Evolutionary conservation across 176 grass and related monocot species (phyloP), one percentile per base, ranked within the genome.

Genomic region (Oryza coarctata): DNA sequence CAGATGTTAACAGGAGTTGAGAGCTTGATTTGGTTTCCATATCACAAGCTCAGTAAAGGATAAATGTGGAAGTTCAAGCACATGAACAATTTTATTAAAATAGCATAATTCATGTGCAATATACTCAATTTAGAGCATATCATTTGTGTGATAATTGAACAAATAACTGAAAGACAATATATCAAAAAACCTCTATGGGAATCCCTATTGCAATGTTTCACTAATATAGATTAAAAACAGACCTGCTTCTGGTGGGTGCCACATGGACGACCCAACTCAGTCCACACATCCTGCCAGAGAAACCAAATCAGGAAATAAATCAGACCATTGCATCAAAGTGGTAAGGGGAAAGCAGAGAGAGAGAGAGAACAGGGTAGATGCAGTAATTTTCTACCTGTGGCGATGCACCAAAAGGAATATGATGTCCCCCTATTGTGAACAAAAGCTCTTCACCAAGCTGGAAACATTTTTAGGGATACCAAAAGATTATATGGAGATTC

Each of bases 241-340:
- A 99, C 96, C 96, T 99, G 96, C 74, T 99, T 99, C 76, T 99
- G 93, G 84, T 99, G 91, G 72, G 95, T 94, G 65, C 85, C 93
- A 81, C 96, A 95, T n/a, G 93, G 93, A 80, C 87, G 88, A 55
- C 93, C 96, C 63, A 99, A 80, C 17, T 95, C 93, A 43, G 93
- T 94, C 96, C 96, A 99, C 22, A 99, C 61, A 82, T 99, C 96
- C 96, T 99, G 63, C 11, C 55, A 88, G 89, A 44, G 31, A 79
- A 36, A 69, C 29, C 40, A 83, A 73, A 36, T 50, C 47, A 58
- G 44, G 20, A 65, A 52, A 86, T 75, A 82, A 76, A 85, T 57
- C 47, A 65, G 75, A 65, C 26, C 23, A 34, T 1, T 57, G 47
- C 31, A 61, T 73, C 39, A 30, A 63, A 74, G 10, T 58, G 49